Percentiles rank a stretch among this genome's conserved stretches.
These are phyloP conservation scores for Phytophthora meadii DNA, from an alignment of 352 stramenopile genomes.

Conservation along the genomic window DNA sequence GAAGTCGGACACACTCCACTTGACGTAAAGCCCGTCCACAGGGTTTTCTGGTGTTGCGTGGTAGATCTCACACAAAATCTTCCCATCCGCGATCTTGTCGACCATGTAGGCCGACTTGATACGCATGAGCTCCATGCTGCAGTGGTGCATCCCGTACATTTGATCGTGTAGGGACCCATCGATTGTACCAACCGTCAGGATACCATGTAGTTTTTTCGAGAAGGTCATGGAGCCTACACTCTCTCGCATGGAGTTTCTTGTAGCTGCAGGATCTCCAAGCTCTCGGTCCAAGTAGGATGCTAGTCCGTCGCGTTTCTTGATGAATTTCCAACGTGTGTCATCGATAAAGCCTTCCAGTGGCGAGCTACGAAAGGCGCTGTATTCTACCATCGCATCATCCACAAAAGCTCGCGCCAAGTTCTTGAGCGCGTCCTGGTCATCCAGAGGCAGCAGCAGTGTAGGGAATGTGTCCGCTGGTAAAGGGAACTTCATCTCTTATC, in stretches of 20 bases:
- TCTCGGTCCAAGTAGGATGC: constrained; percentile 38
- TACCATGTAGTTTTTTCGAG: constrained; percentile 38
- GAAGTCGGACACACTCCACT: constrained; percentile 62
- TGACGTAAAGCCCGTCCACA: constrained; percentile 62
- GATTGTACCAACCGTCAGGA: constrained; percentile 37
- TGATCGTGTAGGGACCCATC: constrained; percentile 59
- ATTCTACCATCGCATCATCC: constrained; percentile 51
- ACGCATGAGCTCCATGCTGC: constrained; percentile 53
- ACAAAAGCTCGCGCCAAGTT: constrained; percentile 48
- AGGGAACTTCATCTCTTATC: constrained; percentile 38
- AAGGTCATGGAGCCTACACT: constrained; percentile 44
- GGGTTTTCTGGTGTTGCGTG: constrained; percentile 45
- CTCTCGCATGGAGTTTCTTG: constrained; percentile 16
- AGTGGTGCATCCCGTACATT: constrained; percentile 63
- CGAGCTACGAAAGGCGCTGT: constrained; percentile 44
- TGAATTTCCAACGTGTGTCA: constrained; percentile 52
- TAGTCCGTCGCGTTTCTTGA: constrained; percentile 45
- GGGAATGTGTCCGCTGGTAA: constrained; percentile 48
- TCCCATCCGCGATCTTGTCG: constrained; percentile 60
- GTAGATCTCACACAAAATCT: constrained; percentile 47
- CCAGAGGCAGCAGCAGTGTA: constrained; percentile 44
- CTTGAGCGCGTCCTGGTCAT: constrained; percentile 49
- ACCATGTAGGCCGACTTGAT: constrained; percentile 62
- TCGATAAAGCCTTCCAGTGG: constrained; percentile 47
- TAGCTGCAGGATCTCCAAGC: constrained; percentile 16